These are phyloP conservation scores for Magnolia kwangsiensis DNA, from an alignment of 164 flowering plant species.

Conservation along the genomic window DNA sequence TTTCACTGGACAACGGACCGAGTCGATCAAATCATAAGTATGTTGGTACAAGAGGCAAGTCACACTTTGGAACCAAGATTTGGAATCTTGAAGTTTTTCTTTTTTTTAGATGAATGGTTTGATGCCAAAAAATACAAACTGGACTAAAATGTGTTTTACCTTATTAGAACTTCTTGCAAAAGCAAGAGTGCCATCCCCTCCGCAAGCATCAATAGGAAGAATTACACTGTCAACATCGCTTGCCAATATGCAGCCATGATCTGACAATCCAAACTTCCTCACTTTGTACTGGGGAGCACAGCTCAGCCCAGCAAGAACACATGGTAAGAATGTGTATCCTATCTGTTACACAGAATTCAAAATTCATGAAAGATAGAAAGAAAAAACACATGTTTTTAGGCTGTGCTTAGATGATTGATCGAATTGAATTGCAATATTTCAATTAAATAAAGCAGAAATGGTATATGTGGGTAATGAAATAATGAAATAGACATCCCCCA, in stretches of 20 bases:
- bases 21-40: too few relatives aligned
- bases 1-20: too few relatives aligned
- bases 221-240: constrained; percentile 77
- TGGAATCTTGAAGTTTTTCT: too few relatives aligned
- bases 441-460: too few relatives aligned
- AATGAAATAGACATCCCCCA: too few relatives aligned
- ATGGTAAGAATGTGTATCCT: constrained; percentile 85
- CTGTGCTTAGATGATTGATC: neutral
- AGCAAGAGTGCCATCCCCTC: constrained; percentile 80
- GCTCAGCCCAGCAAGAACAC: constrained; percentile 86
- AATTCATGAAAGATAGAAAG: neutral
- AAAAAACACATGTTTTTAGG: neutral
- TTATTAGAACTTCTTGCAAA: constrained; percentile 54
- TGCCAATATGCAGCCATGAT: constrained; percentile 43
- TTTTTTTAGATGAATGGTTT: too few relatives aligned
- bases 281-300: constrained; percentile 72
- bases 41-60: too few relatives aligned
- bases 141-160: constrained; percentile 26
- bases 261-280: constrained; percentile 22
- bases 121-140: too few relatives aligned
- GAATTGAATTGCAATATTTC: neutral
- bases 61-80: too few relatives aligned
- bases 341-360: constrained; percentile 38
- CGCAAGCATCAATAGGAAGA: constrained; percentile 71
- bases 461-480: too few relatives aligned